Base-by-base conservation (phyloP, 495 filamentous ascomycete genomes). In the Penicillium verhagenii region DNA sequence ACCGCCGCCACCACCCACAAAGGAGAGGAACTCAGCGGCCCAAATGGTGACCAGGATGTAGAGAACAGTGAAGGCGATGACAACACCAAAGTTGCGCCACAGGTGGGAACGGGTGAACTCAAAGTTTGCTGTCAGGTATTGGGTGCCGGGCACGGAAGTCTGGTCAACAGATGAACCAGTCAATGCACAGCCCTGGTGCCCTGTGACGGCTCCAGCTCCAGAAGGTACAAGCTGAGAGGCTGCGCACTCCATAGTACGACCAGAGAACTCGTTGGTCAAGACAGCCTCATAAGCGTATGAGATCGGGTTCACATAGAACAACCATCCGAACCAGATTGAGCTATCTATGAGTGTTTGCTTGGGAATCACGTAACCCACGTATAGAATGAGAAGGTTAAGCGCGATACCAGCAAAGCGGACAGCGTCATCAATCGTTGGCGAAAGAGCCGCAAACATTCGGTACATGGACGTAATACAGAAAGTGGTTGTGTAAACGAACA, bases 61-160 rank as follows among this genome's bases (percentile, higher is more conserved):
- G 2, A 89, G 71, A 10, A 87, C 78, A 5, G 72, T 79, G 48
- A 89, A 91, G 14, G 85, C 86, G 37, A 90, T 79, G 33, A 91
- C 59, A 18, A 92, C 85, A 45, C 86, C 89, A 62, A 88, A 90
- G 65, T 94, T 92, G 16, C 88, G 85, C 90, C 90, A 94, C 16
- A 92, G 66, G 60, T 94, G 79, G 13, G 67, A 60, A 1, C 84
- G 81, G 4, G 73, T 80, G 62, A 91, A 92, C 26, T 79, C 71
- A 57, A 82, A 84, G 6, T 74, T 72, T 1, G 65, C 61, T 10
- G 67, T 59, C 19, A 92, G 56, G 58, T 91, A 93, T 18, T 75
- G 74, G 16, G 74, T 67, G 1, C 90, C 90, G 3, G 74, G 54
- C 11, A 93, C 77, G 11, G 56, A 65, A 0, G 67, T 70, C 28